phyloP scores from a whole-genome alignment of 2,329 filamentous ascomycete genomes.

The Ophiostoma ips region DNA sequence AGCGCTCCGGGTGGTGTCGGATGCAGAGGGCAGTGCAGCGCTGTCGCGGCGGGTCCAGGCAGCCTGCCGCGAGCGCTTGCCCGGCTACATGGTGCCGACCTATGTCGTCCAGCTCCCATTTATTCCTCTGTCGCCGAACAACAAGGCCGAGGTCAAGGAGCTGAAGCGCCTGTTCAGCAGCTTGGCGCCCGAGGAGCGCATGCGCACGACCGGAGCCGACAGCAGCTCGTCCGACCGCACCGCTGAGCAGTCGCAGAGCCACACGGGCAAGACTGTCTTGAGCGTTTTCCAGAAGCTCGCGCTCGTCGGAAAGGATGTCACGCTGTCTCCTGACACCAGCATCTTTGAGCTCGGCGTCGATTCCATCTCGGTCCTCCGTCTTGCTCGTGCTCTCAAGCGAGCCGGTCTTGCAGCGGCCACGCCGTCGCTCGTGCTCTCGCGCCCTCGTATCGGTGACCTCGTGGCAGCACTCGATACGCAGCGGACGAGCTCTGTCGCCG shows the following conservation, averaged over 20 bases:
- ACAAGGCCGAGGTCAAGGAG: slow-evolving; percentile 68
- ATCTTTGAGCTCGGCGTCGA: slow-evolving; percentile 81
- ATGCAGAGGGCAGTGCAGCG: slow-evolving; percentile 12
- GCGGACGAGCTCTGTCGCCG: slow-evolving; percentile 5
- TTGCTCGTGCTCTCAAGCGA: slow-evolving; percentile 50
- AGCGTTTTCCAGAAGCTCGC: slow-evolving; percentile 39
- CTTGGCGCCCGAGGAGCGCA: slow-evolving; percentile 46
- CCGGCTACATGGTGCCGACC: slow-evolving; percentile 82
- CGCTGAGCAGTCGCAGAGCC: neutral
- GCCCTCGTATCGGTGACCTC: slow-evolving; percentile 37
- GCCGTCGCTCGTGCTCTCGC: slow-evolving; percentile 53
- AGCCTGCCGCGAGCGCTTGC: slow-evolving; percentile 56
- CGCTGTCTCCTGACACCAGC: slow-evolving; percentile 43
- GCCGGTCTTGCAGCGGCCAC: slow-evolving; percentile 51
- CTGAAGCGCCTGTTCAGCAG: slow-evolving; percentile 52
- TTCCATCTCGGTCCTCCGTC: slow-evolving; percentile 66
- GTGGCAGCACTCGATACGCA: slow-evolving; percentile 22
- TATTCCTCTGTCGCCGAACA: slow-evolving; percentile 75
- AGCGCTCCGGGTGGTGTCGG: neutral
- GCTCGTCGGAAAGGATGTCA: slow-evolving; percentile 24
- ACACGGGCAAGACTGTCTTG: neutral
- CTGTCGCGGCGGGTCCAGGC: slow-evolving; percentile 36
- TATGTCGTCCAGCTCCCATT: slow-evolving; percentile 58
- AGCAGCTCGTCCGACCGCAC: slow-evolving; percentile 10
- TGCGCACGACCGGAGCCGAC: slow-evolving; percentile 39